A percentile compares a stretch with the other conserved stretches of the same genome.
Evolutionary conservation across 2,329 filamentous ascomycete genomes (phyloP).

Genomic region (Ophiocordyceps camponoti-rufipedis): DNA sequence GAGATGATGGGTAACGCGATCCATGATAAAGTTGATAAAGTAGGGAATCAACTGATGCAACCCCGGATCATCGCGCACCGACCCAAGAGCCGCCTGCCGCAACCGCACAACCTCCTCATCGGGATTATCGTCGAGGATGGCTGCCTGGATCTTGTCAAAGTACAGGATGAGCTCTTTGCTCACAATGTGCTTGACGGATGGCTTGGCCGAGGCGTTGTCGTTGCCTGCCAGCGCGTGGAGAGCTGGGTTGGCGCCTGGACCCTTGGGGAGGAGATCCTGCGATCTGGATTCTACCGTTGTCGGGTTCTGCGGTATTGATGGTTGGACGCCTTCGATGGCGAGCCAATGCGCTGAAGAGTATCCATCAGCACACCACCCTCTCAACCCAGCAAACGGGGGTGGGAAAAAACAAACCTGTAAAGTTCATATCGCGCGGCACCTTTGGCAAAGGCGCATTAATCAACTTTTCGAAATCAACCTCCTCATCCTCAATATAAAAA

Average conservation of each 20-base stretch:
- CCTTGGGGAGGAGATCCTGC: constrained; percentile 78
- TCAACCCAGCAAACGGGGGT: constrained; percentile 2
- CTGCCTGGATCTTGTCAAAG: constrained; percentile 86
- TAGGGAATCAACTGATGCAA: constrained; percentile 93
- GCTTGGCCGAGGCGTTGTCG: constrained; percentile 70
- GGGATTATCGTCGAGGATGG: constrained; percentile 72
- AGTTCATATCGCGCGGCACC: constrained; percentile 79
- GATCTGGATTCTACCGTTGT: constrained; percentile 67
- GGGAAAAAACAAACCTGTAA: constrained; percentile 41
- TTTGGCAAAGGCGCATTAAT: constrained; percentile 93
- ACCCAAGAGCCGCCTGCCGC: constrained; percentile 69
- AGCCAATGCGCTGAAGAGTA: constrained; percentile 71
- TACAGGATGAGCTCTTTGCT: constrained; percentile 93
- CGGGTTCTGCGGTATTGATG: constrained; percentile 90
- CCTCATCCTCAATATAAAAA: constrained; percentile 96
- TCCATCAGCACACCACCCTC: not conserved
- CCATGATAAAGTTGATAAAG: constrained; percentile 87
- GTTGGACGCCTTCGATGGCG: constrained; percentile 91
- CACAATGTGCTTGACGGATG: constrained; percentile 85
- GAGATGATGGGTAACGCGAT: constrained; percentile 86
- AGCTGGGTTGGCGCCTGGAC: constrained; percentile 70
- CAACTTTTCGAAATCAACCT: constrained; percentile 96
- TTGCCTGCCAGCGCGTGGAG: constrained; percentile 66
- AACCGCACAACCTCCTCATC: constrained; percentile 58
- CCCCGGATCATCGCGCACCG: constrained; percentile 73